These are phyloP conservation scores for Podospora anserina DNA, from an alignment of 495 filamentous ascomycete species.

Conservation along the genomic window DNA sequence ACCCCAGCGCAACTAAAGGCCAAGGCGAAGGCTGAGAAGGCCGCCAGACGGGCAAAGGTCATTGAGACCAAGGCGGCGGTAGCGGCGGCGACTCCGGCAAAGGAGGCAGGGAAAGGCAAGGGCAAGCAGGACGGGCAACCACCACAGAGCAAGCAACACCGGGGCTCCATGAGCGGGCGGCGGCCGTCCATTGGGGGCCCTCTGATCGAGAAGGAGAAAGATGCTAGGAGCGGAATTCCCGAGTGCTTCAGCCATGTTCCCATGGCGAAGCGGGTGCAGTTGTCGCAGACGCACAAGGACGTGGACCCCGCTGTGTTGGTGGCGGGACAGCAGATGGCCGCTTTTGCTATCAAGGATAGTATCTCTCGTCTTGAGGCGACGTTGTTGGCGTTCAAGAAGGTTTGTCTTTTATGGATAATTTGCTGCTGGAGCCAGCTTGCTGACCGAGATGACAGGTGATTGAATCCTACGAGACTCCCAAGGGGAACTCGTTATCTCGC, in stretches of 20 bases:
- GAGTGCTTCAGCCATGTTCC: constrained; percentile 84
- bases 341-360: constrained; percentile 84
- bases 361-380: constrained; percentile 85
- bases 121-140: constrained; percentile 49
- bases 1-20: constrained; percentile 71
- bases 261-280: constrained; percentile 67
- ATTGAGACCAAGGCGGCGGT: constrained; percentile 46
- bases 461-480: constrained; percentile 83
- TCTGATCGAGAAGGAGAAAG: constrained; percentile 30
- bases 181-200: constrained; percentile 37
- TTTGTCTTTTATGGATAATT: constrained; percentile 34
- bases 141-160: constrained; percentile 36
- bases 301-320: constrained; percentile 85
- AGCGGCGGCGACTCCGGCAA: constrained; percentile 13
- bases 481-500: constrained; percentile 74
- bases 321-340: constrained; percentile 84
- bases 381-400: constrained; percentile 82
- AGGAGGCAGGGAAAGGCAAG: constrained; percentile 43
- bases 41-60: constrained; percentile 63
- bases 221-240: constrained; percentile 47
- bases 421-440: neutral
- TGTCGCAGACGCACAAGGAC: constrained; percentile 77
- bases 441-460: constrained; percentile 61
- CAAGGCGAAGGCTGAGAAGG: constrained; percentile 74
- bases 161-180: constrained; percentile 36